Percentiles rank a stretch among this genome's conserved stretches.
Evolutionary conservation across 2,329 filamentous ascomycete species (phyloP).

Genomic region (Huntiella abstrusa): DNA sequence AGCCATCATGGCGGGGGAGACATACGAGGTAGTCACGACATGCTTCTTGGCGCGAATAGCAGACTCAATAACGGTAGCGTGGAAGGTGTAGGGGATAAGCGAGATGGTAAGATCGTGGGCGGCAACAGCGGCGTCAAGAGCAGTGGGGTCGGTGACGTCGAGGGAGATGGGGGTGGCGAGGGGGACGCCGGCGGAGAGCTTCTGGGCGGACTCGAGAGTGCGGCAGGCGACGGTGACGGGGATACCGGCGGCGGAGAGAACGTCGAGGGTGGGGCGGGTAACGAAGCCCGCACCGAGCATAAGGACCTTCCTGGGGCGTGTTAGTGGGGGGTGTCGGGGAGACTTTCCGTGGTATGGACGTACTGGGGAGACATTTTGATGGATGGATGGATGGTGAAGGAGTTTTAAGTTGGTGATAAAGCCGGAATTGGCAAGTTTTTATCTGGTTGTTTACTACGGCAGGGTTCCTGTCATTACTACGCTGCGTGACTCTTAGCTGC

Average conservation of each 20-base stretch:
- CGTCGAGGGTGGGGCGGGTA: slow-evolving; percentile 44
- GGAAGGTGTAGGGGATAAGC: slow-evolving; percentile 83
- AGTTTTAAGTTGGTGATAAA: too few relatives aligned
- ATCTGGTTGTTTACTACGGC: too few relatives aligned
- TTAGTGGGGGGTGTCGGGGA: background rate
- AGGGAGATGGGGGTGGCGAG: slow-evolving; percentile 61
- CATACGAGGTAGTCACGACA: slow-evolving; percentile 88
- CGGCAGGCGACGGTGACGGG: slow-evolving; percentile 60
- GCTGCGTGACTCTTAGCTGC: too few relatives aligned
- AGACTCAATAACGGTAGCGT: slow-evolving; percentile 76
- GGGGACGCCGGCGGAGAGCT: slow-evolving; percentile 52
- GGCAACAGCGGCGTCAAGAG: slow-evolving; percentile 62
- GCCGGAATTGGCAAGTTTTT: too few relatives aligned
- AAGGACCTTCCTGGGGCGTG: slow-evolving; percentile 8
- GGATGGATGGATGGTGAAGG: too few relatives aligned
- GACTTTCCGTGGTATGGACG: background rate
- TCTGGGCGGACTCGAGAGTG: slow-evolving; percentile 58
- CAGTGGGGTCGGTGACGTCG: slow-evolving; percentile 58
- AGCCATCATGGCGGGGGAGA: slow-evolving; percentile 81
- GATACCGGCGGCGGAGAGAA: slow-evolving; percentile 41
- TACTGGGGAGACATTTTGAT: slow-evolving; percentile 12
- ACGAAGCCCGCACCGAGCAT: slow-evolving; percentile 34
- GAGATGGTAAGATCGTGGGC: slow-evolving; percentile 64
- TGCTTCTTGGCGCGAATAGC: slow-evolving; percentile 89
- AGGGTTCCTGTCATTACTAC: too few relatives aligned